Evolutionary conservation across 2,329 filamentous ascomycete genomes (phyloP), one percentile per base, ranked within the genome.

Genomic region (Nothomitra cinnamomea): DNA sequence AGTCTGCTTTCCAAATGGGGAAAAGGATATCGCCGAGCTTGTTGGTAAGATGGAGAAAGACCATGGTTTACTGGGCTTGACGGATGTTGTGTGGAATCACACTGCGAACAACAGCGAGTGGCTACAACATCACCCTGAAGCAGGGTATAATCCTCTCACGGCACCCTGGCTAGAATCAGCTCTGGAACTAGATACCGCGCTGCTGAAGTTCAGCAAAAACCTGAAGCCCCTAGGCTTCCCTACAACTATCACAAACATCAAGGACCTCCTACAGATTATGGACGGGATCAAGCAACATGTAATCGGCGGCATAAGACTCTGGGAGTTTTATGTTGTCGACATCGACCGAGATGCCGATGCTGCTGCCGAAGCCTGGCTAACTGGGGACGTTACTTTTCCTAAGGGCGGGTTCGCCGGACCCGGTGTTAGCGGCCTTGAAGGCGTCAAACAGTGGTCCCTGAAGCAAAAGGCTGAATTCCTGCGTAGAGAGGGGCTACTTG

Each of bases 31-130:
- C 54, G 73, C 81, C 55, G 75, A 79, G 48, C 74, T 98, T 73
- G 79, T 94, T 17, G 68, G 78, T 43, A 88, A 79, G 63, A 83
- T 98, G 75, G 86, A 95, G 67, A 75, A 82, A 52, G 82, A 94
- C 52, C 82, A 94, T 66, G 85, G 85, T 1, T 72, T 98, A 53
- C 74, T 98, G 54, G 87, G 86, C 57, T 69, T 98, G 70, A 95
- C 90, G 1, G 92, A 98, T 65, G 90, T 98, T 57, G 94, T 98
- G 45, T 88, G 92, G 73, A 98, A 98, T 64, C 92, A 98, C 70
- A 98, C 92, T 2, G 90, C 92, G 5, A 79, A 95, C 71, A 96
- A 96, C 69, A 94, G 85, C 68, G 79, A 83, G 61, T 98, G 92
- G 92, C 76, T 98, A 10, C 76, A 94, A 64, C 84, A 94, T 56